Percentiles rank a stretch among this genome's conserved stretches.
Evolutionary conservation across 768 basidiomycete genomes (phyloP).

Genomic region (Xerocomellus dryophilus): DNA sequence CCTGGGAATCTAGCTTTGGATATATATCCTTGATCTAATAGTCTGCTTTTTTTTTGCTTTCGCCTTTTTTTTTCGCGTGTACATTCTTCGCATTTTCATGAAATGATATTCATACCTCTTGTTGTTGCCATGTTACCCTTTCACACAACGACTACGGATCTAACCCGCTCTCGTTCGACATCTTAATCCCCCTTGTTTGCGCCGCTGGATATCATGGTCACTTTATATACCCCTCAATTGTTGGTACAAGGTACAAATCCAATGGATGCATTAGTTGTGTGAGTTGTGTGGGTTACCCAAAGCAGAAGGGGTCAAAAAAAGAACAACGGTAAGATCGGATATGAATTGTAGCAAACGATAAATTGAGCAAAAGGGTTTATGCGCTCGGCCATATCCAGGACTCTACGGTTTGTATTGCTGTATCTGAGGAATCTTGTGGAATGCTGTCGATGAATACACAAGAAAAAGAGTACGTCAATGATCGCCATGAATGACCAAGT

Average conservation of each 20-base stretch:
- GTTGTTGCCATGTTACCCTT: slow-evolving; percentile 7
- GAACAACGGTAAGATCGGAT: slow-evolving; percentile 12
- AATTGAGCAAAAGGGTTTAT: slow-evolving; percentile 6
- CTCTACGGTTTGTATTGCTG: slow-evolving; percentile 63
- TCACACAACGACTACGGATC: slow-evolving; percentile 2
- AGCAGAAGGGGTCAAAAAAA: slow-evolving; percentile 7
- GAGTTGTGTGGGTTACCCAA: slow-evolving; percentile 19
- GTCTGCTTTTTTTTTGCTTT: slow-evolving; percentile 1
- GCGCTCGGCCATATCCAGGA: slow-evolving; percentile 69
- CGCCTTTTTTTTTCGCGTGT: not conserved
- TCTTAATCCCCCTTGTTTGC: slow-evolving; percentile 14
- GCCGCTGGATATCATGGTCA: slow-evolving; percentile 24
- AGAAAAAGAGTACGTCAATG: slow-evolving; percentile 2
- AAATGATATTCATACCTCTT: slow-evolving; percentile 15
- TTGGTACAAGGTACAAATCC: slow-evolving; percentile 39
- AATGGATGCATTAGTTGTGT: slow-evolving; percentile 36
- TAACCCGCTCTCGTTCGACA: not conserved
- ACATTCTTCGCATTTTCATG: not conserved
- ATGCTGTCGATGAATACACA: slow-evolving; percentile 56
- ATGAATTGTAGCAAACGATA: slow-evolving; percentile 13
- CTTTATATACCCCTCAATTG: slow-evolving; percentile 38
- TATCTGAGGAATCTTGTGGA: slow-evolving; percentile 58
- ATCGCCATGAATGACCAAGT: not conserved
- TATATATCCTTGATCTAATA: slow-evolving; percentile 26
- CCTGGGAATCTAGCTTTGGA: slow-evolving; percentile 16